Evolutionary conservation across 1,284 basidiomycete genomes (phyloP).

Genomic region (Rhodotorula sp.): DNA sequence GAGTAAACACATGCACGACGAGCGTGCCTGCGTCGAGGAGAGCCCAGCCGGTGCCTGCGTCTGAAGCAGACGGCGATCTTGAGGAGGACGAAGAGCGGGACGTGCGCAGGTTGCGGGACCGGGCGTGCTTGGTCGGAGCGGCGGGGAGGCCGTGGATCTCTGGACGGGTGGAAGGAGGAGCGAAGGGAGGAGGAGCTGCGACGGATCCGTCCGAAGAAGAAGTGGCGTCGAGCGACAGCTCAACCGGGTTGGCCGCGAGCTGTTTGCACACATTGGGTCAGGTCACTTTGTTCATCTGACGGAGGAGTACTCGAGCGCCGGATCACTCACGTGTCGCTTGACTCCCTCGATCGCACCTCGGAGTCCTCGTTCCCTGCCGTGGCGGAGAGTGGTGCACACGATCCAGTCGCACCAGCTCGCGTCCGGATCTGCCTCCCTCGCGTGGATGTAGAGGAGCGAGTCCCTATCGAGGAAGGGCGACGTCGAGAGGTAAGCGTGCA

Average conservation of each 20-base stretch:
- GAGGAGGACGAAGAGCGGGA: not conserved
- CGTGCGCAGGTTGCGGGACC: slow-evolving; percentile 18
- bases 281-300: not conserved
- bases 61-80: slow-evolving; percentile 9
- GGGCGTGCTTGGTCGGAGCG: slow-evolving; percentile 31
- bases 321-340: slow-evolving; percentile 34
- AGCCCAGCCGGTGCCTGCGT: slow-evolving; percentile 41
- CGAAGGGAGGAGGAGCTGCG: slow-evolving; percentile 21
- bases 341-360: slow-evolving; percentile 44
- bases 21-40: slow-evolving; percentile 44
- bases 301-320: not conserved
- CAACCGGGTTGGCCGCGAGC: slow-evolving; percentile 35
- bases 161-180: slow-evolving; percentile 23
- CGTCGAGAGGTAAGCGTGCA: slow-evolving; percentile 41
- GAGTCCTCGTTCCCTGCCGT: slow-evolving; percentile 43
- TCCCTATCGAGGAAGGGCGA: slow-evolving; percentile 44
- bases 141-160: slow-evolving; percentile 28
- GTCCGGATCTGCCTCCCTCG: slow-evolving; percentile 40
- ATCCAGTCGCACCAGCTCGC: slow-evolving; percentile 46
- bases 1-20: slow-evolving; percentile 46
- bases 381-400: slow-evolving; percentile 37
- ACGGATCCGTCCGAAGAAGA: not conserved
- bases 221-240: not conserved
- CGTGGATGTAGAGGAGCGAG: slow-evolving; percentile 43
- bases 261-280: not conserved